Percentiles rank a stretch among this genome's conserved stretches.
These are phyloP conservation scores for Pseudogymnoascus sp. DNA, from an alignment of 2,329 filamentous ascomycete genomes.

Conservation along the genomic window DNA sequence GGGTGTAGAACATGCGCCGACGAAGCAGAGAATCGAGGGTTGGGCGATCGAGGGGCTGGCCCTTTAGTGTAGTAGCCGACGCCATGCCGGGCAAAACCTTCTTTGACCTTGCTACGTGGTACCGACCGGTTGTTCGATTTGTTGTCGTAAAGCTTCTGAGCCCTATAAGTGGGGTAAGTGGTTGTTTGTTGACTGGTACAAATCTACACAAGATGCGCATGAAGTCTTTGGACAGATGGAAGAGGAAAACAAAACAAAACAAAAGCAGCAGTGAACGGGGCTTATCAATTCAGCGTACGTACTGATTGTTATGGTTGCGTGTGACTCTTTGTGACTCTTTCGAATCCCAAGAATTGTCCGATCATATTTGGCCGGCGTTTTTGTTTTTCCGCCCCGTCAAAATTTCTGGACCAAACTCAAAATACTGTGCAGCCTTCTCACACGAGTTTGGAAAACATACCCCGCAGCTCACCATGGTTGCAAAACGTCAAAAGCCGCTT, in stretches of 20 bases:
- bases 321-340: constrained; percentile 4
- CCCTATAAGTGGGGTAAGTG: constrained; percentile 18
- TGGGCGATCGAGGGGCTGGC: constrained; percentile 78
- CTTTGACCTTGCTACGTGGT: constrained; percentile 29
- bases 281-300: constrained; percentile 2
- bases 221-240: background rate
- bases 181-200: constrained; percentile 25
- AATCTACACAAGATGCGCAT: constrained; percentile 36
- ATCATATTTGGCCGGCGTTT: background rate
- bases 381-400: constrained; percentile 11
- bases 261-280: background rate
- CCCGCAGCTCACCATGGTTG: constrained; percentile 37
- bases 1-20: constrained; percentile 88
- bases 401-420: constrained; percentile 8
- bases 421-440: background rate
- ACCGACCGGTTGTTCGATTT: constrained; percentile 19
- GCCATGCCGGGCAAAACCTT: constrained; percentile 41
- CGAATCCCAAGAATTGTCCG: background rate
- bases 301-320: constrained; percentile 3
- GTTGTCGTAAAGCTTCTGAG: constrained; percentile 32
- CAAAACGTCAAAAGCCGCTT: constrained; percentile 36
- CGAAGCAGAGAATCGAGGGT: constrained; percentile 79
- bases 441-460: constrained; percentile 9
- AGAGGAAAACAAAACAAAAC: background rate
- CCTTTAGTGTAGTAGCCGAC: constrained; percentile 71